phyloP scores from a whole-genome alignment of 257 asterid genomes.

The Solanum chmielewskii region DNA sequence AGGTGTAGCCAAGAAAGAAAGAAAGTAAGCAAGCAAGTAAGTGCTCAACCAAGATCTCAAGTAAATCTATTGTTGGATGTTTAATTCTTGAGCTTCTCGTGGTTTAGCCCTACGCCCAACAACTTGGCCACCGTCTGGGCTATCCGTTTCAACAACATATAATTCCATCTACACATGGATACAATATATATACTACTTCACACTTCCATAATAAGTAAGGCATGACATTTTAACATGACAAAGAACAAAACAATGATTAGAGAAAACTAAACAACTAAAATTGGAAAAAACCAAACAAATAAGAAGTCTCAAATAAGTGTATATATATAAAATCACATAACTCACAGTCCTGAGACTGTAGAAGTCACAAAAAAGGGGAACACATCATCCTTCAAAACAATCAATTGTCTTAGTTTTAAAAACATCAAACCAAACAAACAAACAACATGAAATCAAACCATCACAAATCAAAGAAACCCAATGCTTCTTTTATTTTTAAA shows the following conservation, averaged over 20 bases:
- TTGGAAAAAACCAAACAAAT: background rate
- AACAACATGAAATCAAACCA: background rate
- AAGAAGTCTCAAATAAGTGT: background rate
- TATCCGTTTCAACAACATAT: background rate
- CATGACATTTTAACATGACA: background rate
- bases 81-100: background rate
- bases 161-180: background rate
- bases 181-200: background rate
- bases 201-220: background rate
- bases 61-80: background rate
- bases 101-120: background rate
- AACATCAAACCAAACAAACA: background rate
- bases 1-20: too few relatives aligned
- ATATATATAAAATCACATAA: background rate
- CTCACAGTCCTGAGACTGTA: background rate
- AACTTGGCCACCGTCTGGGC: background rate
- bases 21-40: too few relatives aligned
- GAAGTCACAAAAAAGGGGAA: background rate
- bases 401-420: background rate
- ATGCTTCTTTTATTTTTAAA: conserved; percentile 30
- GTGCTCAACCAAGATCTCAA: background rate
- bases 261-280: background rate
- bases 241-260: background rate
- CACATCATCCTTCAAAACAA: background rate
- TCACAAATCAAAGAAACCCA: conserved; percentile 10